Evolutionary conservation across 805 yeast genomes (phyloP), one percentile per base, ranked within the genome.

Genomic region (Kodamaea fukazawae): DNA sequence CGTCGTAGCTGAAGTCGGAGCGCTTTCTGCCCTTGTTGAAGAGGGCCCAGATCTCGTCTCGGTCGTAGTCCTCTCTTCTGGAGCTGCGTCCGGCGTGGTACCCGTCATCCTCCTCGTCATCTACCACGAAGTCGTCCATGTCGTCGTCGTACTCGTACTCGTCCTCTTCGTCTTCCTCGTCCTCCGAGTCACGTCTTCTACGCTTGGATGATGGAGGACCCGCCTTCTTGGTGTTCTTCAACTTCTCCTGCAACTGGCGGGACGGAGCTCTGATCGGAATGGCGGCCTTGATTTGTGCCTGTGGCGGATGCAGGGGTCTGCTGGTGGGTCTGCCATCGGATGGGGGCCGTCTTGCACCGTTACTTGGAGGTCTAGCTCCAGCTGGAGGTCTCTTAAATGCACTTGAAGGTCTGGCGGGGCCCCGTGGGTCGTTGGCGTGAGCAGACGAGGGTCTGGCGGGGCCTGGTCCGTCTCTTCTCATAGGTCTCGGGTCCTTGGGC

Each of bases 31-130:
- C 87, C 42, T 76, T 71, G 54, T 79, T 82, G 60, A 90, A 85
- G 61, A 91, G 75, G 13, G 81, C 77, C 96, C 96, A 88, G 34
- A 91, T 90, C 59, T 89, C 96, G 47, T 85, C 89, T 32, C 91
- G 66, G 50, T 86, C 86, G 48, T 85, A 86, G 3, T 80, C 88
- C 3, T 44, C 43, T 5, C 42, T 47, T 13, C 47, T 58, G 23
- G 47, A 50, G 15, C 14, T 15, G 4, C 23, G 15, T 8, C 20
- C 28, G 13, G 14, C 13, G n/a, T 34, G 30, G 13, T 34, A 34
- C 15, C 40, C 45, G 32, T 43, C 58, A n/a, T 43, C 46, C 29
- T 53, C 61, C 34, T 45, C 58, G 53, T 28, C 58, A 45, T 76
- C 74, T 7, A 72, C 88, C 26, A 83, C 69, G 51, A 81, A 82